Evolutionary conservation across 1,284 basidiomycete genomes (phyloP).

Genomic region (Malassezia dermatis): DNA sequence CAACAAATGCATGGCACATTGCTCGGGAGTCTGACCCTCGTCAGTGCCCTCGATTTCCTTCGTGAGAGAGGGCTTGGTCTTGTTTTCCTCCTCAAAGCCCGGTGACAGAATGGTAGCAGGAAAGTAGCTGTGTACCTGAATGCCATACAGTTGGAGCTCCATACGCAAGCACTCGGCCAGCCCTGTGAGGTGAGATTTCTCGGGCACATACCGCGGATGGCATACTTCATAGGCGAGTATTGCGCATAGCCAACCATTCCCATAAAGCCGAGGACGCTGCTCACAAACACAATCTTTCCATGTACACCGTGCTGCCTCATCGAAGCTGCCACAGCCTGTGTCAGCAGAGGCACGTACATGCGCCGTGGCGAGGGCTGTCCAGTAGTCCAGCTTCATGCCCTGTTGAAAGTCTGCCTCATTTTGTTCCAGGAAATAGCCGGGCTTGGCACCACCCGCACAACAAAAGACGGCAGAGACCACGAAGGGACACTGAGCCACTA

Average conservation of each 20-base stretch:
- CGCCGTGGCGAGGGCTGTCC: constrained; percentile 61
- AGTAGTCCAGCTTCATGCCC: constrained; percentile 52
- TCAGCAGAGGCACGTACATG: constrained; percentile 53
- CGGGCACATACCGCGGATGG: constrained; percentile 61
- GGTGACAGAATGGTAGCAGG: constrained; percentile 75
- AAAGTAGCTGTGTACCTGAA: constrained; percentile 74
- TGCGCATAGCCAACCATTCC: constrained; percentile 71
- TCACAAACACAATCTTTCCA: constrained; percentile 67
- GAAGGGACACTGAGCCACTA: constrained; percentile 31
- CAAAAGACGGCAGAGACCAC: constrained; percentile 63
- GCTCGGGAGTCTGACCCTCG: constrained; percentile 58
- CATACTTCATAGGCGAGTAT: constrained; percentile 81
- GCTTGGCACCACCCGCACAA: constrained; percentile 62
- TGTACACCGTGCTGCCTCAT: constrained; percentile 44
- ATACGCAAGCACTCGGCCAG: constrained; percentile 74
- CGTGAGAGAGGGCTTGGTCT: constrained; percentile 68
- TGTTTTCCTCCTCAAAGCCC: constrained; percentile 69
- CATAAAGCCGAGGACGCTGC: constrained; percentile 71
- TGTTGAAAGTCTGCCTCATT: constrained; percentile 56
- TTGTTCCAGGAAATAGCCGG: constrained; percentile 64
- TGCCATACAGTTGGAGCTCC: constrained; percentile 69
- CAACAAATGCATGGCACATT: constrained; percentile 59
- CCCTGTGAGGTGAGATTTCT: constrained; percentile 51
- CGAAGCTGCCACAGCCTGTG: not conserved
- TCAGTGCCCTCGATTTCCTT: constrained; percentile 73